Evolutionary conservation across 1,139 yeast species (phyloP).

Genomic region (Pichia norvegensis): DNA sequence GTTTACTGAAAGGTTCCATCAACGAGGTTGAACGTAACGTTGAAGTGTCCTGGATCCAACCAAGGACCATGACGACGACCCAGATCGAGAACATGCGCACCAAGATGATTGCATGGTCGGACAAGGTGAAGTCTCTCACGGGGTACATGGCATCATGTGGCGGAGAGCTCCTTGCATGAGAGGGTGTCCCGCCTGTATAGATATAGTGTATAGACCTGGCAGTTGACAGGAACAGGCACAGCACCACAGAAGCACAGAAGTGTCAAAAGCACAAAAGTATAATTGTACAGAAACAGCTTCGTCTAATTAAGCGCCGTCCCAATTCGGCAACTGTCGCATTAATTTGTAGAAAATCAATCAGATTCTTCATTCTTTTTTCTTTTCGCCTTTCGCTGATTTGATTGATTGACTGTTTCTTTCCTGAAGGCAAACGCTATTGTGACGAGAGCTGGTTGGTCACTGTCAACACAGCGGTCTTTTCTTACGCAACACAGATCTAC

Average conservation of each 20-base stretch:
- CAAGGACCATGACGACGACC: slow-evolving; percentile 74
- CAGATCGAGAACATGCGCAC: slow-evolving; percentile 74
- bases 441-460: not conserved
- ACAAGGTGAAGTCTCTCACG: slow-evolving; percentile 60
- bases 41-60: slow-evolving; percentile 89
- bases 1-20: slow-evolving; percentile 75
- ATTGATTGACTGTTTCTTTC: no score
- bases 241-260: no score
- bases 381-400: not conserved
- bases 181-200: not conserved
- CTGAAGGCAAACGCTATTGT: not conserved
- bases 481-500: not conserved
- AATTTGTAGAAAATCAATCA: no score
- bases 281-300: no score
- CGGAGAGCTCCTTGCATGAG: slow-evolving; percentile 49
- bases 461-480: not conserved
- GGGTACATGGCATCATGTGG: slow-evolving; percentile 51
- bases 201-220: not conserved
- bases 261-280: no score
- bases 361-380: not conserved
- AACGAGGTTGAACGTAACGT: slow-evolving; percentile 79
- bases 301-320: not conserved
- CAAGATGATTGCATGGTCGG: slow-evolving; percentile 72
- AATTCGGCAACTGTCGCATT: not conserved
- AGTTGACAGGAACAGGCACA: no score